phyloP scores from a whole-genome alignment of 2,329 filamentous ascomycete species.

The Cladophialophora psammophila region DNA sequence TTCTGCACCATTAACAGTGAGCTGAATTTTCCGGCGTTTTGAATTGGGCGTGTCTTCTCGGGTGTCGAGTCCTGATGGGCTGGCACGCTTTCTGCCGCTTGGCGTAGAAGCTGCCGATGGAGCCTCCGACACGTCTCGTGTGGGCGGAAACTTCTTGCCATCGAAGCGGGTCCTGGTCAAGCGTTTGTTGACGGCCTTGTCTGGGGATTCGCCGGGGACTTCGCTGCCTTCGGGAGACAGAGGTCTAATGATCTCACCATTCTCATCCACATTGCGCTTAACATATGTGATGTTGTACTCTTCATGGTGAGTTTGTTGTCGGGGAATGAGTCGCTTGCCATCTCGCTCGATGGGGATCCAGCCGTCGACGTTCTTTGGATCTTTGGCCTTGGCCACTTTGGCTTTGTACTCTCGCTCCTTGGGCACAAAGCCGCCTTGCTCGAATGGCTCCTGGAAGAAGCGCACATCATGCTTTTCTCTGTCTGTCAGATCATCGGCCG shows the following conservation, averaged over 20 bases:
- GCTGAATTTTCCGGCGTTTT: conserved; percentile 35
- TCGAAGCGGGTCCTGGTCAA: conserved; percentile 38
- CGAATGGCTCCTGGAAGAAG: conserved; percentile 64
- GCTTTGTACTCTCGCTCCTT: conserved; percentile 52
- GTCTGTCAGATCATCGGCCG: conserved; percentile 37
- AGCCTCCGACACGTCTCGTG: conserved; percentile 37
- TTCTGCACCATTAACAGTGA: conserved; percentile 24
- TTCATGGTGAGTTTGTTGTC: conserved; percentile 34
- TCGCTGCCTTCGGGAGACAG: conserved; percentile 29
- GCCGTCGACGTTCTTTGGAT: conserved; percentile 49
- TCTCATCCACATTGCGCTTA: conserved; percentile 32
- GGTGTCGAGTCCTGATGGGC: conserved; percentile 27
- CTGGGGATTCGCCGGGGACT: conserved; percentile 26
- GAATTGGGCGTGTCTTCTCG: conserved; percentile 33
- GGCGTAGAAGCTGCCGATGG: conserved; percentile 34
- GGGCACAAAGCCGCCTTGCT: conserved; percentile 58
- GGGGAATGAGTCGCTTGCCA: conserved; percentile 39
- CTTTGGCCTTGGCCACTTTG: conserved; percentile 47
- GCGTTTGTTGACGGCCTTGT: conserved; percentile 34
- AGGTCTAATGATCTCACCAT: conserved; percentile 34
- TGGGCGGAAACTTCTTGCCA: conserved; percentile 38
- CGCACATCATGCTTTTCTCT: conserved; percentile 46
- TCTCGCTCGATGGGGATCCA: conserved; percentile 49
- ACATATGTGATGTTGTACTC: conserved; percentile 38
- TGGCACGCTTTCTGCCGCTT: conserved; percentile 27